Evolutionary conservation across 164 flowering plant species (phyloP).

Genomic region (Saururus chinensis): DNA sequence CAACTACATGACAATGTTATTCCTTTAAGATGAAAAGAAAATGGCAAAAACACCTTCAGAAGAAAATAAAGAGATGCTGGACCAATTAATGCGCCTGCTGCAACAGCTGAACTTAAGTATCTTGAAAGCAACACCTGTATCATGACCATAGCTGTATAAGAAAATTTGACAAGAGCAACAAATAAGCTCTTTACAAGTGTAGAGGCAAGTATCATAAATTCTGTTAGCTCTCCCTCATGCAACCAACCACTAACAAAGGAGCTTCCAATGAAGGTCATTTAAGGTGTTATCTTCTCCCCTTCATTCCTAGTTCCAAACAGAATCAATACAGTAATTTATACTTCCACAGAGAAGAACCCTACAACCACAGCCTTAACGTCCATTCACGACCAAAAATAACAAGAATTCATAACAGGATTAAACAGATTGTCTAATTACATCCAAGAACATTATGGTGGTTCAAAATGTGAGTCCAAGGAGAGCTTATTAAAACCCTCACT

Average conservation of each 20-base stretch:
- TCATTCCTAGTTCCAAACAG: too few species aligned
- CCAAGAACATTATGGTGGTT: background rate
- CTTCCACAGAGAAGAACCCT: background rate
- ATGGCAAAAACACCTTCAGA: conserved; percentile 43
- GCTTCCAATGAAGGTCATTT: background rate
- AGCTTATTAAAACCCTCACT: background rate
- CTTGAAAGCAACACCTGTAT: conserved; percentile 82
- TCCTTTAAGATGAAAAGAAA: background rate
- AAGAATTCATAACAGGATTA: background rate
- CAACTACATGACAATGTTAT: background rate
- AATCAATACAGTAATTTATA: background rate
- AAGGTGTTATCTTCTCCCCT: background rate
- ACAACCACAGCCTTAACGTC: background rate
- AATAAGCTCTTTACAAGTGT: background rate
- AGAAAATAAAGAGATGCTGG: conserved; percentile 79
- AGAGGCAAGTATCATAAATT: background rate
- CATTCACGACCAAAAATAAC: background rate
- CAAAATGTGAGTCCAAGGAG: background rate
- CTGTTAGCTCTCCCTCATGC: background rate
- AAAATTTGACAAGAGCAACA: background rate
- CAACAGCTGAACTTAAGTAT: conserved; percentile 42
- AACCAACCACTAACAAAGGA: background rate
- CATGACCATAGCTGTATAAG: background rate
- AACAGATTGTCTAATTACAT: too few species aligned
- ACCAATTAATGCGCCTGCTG: conserved; percentile 73